Evolutionary conservation across 768 basidiomycete species (phyloP), one percentile per base, ranked within the genome.

Genomic region (Pleurotus platypus): DNA sequence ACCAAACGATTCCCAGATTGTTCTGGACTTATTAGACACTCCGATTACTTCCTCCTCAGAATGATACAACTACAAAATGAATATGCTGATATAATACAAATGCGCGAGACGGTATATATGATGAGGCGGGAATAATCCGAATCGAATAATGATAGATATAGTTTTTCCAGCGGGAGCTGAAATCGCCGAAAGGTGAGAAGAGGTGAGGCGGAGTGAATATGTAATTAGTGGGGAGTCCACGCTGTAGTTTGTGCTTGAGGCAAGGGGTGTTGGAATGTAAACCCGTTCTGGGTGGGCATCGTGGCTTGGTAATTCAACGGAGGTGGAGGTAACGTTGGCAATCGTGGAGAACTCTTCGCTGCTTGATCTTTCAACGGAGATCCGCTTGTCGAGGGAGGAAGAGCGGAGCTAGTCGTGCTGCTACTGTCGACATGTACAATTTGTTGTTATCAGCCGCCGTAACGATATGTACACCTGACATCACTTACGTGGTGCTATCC

Each of bases 11-110:
- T 63, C 68, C 27, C 62, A 65, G 7, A 71, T 81, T 38, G 68
- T 81, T 16, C 75, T 78, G 56, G 71, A 78, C 56, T 64, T 81
- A 46, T 62, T 81, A 20, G 62, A 62, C 39, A 61, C 63, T 46
- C 20, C 49, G 15, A 12, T 45, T n/a, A 50, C 26, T 26, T n/a
- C 6, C n/a, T 26, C 49, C 15, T 15, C n/a, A 26, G 15, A 24
- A 54, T 54, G 51, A 35, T 54, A 42, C 12, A 45, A 45, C 42
- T 45, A 45, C 42, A 45, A 35, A 22, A 45, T 45, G 42, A 22
- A 45, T 22, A 22, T 45, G 42, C 18, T 54, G 18, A 30, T 54
- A 54, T 54, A 30, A 40, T 54, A 54, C 51, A 54, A 54, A 42
- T 54, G 51, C 13, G 3, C 42, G 20, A 45, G 24, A 18, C 35